Evolutionary conservation across 2,329 filamentous ascomycete species (phyloP).

Genomic region (Fonsecaea erecta): DNA sequence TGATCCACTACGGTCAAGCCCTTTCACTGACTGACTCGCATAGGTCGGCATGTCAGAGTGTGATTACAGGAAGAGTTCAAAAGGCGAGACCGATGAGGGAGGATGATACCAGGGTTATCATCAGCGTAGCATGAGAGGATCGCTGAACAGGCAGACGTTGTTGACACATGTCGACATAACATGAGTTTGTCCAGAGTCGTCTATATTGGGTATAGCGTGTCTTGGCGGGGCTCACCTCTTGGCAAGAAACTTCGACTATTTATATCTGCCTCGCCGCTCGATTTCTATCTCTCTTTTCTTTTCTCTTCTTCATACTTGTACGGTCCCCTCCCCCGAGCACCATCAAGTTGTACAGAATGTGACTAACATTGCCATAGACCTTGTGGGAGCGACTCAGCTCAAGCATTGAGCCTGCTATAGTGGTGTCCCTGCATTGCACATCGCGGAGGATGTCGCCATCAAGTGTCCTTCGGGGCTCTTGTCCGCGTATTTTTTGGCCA

Average conservation of each 20-base stretch:
- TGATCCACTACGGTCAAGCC: not conserved
- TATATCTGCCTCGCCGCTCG: not conserved
- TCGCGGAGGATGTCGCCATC: slow-evolving; percentile 34
- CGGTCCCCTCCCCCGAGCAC: not conserved
- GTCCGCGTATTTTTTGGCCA: slow-evolving; percentile 39
- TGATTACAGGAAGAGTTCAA: not conserved
- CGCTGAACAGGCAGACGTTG: not conserved
- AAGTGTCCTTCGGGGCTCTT: slow-evolving; percentile 39
- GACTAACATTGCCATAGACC: slow-evolving; percentile 20
- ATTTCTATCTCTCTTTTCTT: not conserved
- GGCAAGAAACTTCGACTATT: not conserved
- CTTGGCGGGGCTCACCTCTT: not conserved
- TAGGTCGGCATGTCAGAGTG: not conserved
- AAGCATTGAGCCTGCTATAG: slow-evolving; percentile 34
- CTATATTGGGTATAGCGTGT: not conserved
- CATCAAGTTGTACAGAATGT: not conserved
- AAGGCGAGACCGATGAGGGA: not conserved
- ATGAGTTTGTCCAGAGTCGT: not conserved
- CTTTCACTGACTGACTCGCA: not conserved
- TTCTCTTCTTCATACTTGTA: slow-evolving; percentile 34
- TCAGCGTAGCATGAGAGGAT: not conserved
- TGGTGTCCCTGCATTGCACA: slow-evolving; percentile 38
- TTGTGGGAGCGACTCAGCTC: slow-evolving; percentile 35
- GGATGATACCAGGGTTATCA: not conserved
- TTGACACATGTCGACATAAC: not conserved